Percentiles rank a stretch among this genome's conserved stretches.
Evolutionary conservation across 805 yeast species (phyloP).

Genomic region (Lipomyces oligophaga): DNA sequence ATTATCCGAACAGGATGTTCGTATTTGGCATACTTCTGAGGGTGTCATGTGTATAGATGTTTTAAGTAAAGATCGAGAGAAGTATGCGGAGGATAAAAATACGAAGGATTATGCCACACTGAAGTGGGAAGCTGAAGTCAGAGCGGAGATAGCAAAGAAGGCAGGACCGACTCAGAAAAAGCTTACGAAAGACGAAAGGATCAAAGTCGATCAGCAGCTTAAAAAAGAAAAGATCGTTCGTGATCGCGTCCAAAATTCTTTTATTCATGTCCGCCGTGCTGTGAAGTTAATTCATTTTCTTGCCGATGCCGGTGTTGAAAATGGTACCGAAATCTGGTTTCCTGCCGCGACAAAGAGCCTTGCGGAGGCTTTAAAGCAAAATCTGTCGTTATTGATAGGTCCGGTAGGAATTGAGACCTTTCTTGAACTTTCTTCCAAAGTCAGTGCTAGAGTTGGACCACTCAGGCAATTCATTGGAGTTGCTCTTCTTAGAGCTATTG

Average conservation of each 20-base stretch:
- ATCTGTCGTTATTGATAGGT: slow-evolving; percentile 43
- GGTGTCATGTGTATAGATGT: slow-evolving; percentile 69
- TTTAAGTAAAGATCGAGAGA: slow-evolving; percentile 44
- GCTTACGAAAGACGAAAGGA: slow-evolving; percentile 73
- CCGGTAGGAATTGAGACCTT: slow-evolving; percentile 48
- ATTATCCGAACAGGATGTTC: slow-evolving; percentile 49
- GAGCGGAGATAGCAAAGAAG: slow-evolving; percentile 59
- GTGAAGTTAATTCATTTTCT: slow-evolving; percentile 53
- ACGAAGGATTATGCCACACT: slow-evolving; percentile 78
- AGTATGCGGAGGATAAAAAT: slow-evolving; percentile 57
- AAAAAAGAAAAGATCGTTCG: slow-evolving; percentile 60
- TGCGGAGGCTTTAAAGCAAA: slow-evolving; percentile 44
- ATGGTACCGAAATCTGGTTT: slow-evolving; percentile 68
- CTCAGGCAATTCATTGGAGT: slow-evolving; percentile 58
- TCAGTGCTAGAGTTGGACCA: slow-evolving; percentile 51
- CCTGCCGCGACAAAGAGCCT: slow-evolving; percentile 56
- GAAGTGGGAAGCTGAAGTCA: slow-evolving; percentile 84
- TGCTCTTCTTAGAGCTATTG: slow-evolving; percentile 59
- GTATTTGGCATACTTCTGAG: slow-evolving; percentile 65
- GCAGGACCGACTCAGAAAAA: slow-evolving; percentile 43
- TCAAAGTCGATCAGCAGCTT: slow-evolving; percentile 57
- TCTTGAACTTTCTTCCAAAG: slow-evolving; percentile 50
- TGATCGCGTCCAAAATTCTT: slow-evolving; percentile 41
- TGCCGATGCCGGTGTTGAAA: slow-evolving; percentile 52
- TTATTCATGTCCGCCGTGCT: slow-evolving; percentile 46